Conservation (phyloP, 257 asterid species). For the Salvia hispanica region DNA sequence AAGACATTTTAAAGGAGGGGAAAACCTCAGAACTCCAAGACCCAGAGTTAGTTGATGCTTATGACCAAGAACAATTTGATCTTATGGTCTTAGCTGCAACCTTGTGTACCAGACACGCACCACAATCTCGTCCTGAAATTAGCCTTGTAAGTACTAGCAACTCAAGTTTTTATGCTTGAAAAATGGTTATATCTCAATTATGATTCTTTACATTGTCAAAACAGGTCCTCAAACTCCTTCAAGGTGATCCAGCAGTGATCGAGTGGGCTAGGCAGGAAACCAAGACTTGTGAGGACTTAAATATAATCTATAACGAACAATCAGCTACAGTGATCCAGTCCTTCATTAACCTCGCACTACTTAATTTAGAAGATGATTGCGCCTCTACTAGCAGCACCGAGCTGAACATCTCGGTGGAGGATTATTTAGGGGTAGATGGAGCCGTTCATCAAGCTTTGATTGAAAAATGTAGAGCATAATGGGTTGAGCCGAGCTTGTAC, state of each 20-base stretch:
- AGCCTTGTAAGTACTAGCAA: slow-evolving; percentile 49
- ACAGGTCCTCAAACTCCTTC: slow-evolving; percentile 79
- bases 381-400: slow-evolving; percentile 67
- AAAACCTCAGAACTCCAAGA: slow-evolving; percentile 59
- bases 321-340: slow-evolving; percentile 63
- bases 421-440: slow-evolving; percentile 80
- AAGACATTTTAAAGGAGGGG: slow-evolving; percentile 59
- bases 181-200: slow-evolving; percentile 8
- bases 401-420: slow-evolving; percentile 75
- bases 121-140: slow-evolving; percentile 72
- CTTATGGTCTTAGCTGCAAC: slow-evolving; percentile 70
- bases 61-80: slow-evolving; percentile 61
- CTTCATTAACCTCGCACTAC: slow-evolving; percentile 74
- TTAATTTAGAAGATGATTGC: slow-evolving; percentile 69
- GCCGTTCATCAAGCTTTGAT: slow-evolving; percentile 76
- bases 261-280: slow-evolving; percentile 66
- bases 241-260: slow-evolving; percentile 53
- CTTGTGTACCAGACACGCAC: slow-evolving; percentile 69
- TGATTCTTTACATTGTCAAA: slow-evolving; percentile 16
- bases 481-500: slow-evolving; percentile 27
- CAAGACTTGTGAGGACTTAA: slow-evolving; percentile 43
- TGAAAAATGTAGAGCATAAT: slow-evolving; percentile 29
- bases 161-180: neutral
- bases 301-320: slow-evolving; percentile 46
- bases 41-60: slow-evolving; percentile 51